These are phyloP conservation scores for Rhodomyrtus psidioides DNA, from an alignment of 441 rosid genomes.

Conservation along the genomic window DNA sequence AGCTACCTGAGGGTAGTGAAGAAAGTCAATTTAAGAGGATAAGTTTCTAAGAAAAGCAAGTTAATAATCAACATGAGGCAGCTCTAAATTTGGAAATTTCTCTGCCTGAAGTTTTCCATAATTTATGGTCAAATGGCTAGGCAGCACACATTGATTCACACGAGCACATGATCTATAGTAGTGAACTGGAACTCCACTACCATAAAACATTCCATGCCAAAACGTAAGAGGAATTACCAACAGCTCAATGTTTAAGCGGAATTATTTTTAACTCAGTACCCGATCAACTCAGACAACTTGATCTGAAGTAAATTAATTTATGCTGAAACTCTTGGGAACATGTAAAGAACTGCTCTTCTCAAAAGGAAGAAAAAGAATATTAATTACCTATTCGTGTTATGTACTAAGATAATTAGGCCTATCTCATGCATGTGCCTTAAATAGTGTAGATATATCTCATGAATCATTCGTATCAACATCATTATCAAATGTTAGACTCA, in stretches of 20 bases:
- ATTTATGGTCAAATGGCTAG: background rate
- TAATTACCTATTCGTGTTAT: background rate
- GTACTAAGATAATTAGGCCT: background rate
- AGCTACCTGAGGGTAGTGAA: constrained; percentile 49
- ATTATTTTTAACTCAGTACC: background rate
- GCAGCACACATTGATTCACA: background rate
- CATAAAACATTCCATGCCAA: background rate
- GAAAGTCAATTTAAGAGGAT: background rate
- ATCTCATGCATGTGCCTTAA: background rate
- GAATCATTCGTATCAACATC: background rate
- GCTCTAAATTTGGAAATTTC: background rate
- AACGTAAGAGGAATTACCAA: background rate
- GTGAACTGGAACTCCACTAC: background rate
- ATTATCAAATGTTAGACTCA: background rate
- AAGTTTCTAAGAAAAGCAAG: background rate
- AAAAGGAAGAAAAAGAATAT: background rate
- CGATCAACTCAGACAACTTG: background rate
- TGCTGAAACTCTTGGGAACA: background rate
- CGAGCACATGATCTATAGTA: background rate
- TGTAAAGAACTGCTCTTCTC: background rate
- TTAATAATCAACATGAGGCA: background rate
- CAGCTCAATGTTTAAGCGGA: background rate
- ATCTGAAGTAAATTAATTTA: background rate
- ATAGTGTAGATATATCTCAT: background rate
- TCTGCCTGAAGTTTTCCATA: background rate